phyloP scores from a whole-genome alignment of 2,329 filamentous ascomycete genomes.

The Ramichloridium luteum region DNA sequence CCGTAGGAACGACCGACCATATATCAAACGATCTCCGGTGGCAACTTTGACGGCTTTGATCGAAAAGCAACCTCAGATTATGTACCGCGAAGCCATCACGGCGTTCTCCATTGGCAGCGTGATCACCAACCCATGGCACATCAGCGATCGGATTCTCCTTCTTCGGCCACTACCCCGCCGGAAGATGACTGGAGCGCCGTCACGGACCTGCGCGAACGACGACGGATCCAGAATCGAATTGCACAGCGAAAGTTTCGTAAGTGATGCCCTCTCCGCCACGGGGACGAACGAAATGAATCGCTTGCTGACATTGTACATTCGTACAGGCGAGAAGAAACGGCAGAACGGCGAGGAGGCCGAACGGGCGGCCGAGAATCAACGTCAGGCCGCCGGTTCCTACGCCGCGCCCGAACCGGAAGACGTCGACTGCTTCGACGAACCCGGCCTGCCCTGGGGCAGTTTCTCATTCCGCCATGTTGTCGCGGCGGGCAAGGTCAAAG shows the following conservation, averaged over 20 bases:
- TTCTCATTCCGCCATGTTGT: constrained; percentile 47
- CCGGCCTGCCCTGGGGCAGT: constrained; percentile 61
- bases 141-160: no score
- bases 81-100: constrained; percentile 6
- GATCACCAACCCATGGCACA: constrained; percentile 17
- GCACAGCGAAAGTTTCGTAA: constrained; percentile 66
- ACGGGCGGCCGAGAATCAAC: constrained; percentile 50
- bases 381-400: constrained; percentile 53
- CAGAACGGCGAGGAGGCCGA: constrained; percentile 55
- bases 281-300: constrained; percentile 4
- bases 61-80: no score
- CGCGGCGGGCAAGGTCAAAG: constrained; percentile 32
- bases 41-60: no score
- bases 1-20: no score
- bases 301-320: no score
- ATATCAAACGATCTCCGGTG: no score
- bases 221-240: constrained; percentile 64
- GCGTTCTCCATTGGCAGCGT: no score
- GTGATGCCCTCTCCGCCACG: constrained; percentile 22
- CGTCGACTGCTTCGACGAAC: constrained; percentile 41
- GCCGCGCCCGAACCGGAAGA: constrained; percentile 47
- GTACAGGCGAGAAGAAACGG: constrained; percentile 54
- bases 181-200: constrained; percentile 58
- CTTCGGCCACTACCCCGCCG: no score
- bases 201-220: constrained; percentile 56